Evolutionary conservation across 2,329 filamentous ascomycete genomes (phyloP), one percentile per base, ranked within the genome.

Genomic region (Paraphoma sp.): DNA sequence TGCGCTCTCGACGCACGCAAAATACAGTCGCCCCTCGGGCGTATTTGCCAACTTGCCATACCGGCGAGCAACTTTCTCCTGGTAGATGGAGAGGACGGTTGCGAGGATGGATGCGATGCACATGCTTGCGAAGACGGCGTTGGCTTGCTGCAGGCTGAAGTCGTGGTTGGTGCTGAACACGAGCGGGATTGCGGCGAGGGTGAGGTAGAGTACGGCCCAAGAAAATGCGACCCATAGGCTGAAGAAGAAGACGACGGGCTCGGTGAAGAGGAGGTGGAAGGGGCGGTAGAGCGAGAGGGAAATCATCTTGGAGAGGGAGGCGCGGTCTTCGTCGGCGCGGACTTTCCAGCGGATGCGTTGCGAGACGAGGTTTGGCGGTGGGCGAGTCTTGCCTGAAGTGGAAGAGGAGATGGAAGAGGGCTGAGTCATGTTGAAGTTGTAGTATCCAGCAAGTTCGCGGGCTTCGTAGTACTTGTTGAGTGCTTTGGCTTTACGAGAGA

Each of bases 191-290:
- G 91, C 89, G 12, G 87, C 86, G 65, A 97, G 94, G 11, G 90
- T 92, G 16, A 97, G 81, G 74, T 97, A 97, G 0, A 97, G 84
- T 0, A 96, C 85, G 0, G 90, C 92, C 93, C 93, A 97, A 17
- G 89, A 89, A 74, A 97, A 97, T 0, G 91, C 84, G 0, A 93
- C 89, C 93, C 93, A 97, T 0, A 96, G 81, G 0, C 89, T 92
- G 79, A 97, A 97, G 80, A 86, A 92, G 76, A 93, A 92, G 12
- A 93, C 89, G 9, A 92, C 88, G 0, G 90, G 88, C 64, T 93
- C 90, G 0, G 90, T 93, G 62, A 89, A 79, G 14, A 93, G 85
- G 1, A 93, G 83, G 67, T 88, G 86, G 73, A 97, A 96, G 0
- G 93, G 93, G 0, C 93, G 85, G 61, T 86, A 87, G 6, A 94